Base-by-base conservation (phyloP, 2,329 filamentous ascomycete genomes). In the Raffaelea arxii region DNA sequence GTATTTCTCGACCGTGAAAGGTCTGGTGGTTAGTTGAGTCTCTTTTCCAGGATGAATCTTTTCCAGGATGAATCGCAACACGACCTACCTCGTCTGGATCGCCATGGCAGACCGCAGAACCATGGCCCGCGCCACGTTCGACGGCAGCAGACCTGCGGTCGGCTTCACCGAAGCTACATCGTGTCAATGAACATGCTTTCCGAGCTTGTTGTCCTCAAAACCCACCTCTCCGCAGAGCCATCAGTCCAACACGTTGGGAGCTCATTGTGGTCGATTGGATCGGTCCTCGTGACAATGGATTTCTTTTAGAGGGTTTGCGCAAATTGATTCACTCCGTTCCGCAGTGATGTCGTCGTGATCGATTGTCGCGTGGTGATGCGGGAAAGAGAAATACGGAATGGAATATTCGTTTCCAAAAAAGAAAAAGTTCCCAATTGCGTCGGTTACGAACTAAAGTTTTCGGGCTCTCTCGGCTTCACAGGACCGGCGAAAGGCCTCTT, bases 221-320 rank as follows among this genome's bases (percentile, higher is more conserved):
- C 69, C 57, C 62, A 78, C 76, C 71, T 73, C 75, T 71, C 63
- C 75, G 74, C 62, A 78, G 64, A 62, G 75, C 75, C 65, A 72
- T 70, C 55, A 77, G 60, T 62, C 75, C 76, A 58, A 77, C 68
- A 66, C 75, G 66, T 58, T 75, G 72, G 59, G 72, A 69, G 61
- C 70, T 73, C 76, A 80, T 80, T 38, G 55, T 64, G 59, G 54
- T 54, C 47, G 39, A 19, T 35, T 46, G 14, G 32, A n/a, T n/a
- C n/a, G n/a, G n/a, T n/a, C n/a, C n/a, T n/a, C n/a, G n/a, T n/a
- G n/a, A n/a, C n/a, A n/a, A n/a, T n/a, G n/a, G n/a, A n/a, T n/a
- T n/a, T n/a, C n/a, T n/a, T n/a, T n/a, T n/a, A n/a, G n/a, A n/a
- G n/a, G n/a, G n/a, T n/a, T n/a, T n/a, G n/a, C n/a, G n/a, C n/a